Base-by-base conservation (phyloP, 139 green algal species). In the Picochlorum sp. region DNA sequence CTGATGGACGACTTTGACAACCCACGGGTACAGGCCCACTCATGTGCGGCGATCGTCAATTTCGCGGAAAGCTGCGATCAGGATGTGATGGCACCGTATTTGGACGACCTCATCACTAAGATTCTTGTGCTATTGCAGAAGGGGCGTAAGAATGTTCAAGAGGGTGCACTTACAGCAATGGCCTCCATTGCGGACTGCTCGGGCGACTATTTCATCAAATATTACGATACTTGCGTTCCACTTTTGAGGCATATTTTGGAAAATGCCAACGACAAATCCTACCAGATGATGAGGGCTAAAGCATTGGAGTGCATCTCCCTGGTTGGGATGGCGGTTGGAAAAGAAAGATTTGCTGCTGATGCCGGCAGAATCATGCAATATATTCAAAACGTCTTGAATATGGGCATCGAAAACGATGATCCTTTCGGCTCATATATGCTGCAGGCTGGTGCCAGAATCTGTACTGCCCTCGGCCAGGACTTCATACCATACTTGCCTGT, bases 241-340 rank as follows among this genome's bases (percentile, higher is more conserved):
- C 86, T 93, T 71, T 83, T 99, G 63, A 82, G 79, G 49, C 56
- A 75, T 57, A 91, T 98, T 61, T 81, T 99, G 49, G 63, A 72
- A 26, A 67, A 76, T 21, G 84, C 88, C 18, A 80, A 59, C 9
- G 81, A 72, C 50, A 83, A 79, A 57, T 44, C 85, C 34, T 81
- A 94, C 51, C 69, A 79, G 49, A 80, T 95, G 74, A 79, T 98
- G 72, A 80, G 92, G 9, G 89, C 87, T 68, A 97, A 97, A 83
- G 81, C 87, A 11, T 81, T 99, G 62, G 94, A 99, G 81, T 98
- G 94, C 77, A 87, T 98, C 62, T 88, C 70, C 20, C 81, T 99
- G 38, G 90, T 99, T 60, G 94, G 90, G 75, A 97, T 98, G 91
- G 90, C 94, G 4, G 94, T 99, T 47, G 94, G 94, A 44, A 81